Percentiles rank a stretch among this genome's conserved stretches.
Evolutionary conservation across 164 flowering plant genomes (phyloP).

Genomic region (Annona squamosa): DNA sequence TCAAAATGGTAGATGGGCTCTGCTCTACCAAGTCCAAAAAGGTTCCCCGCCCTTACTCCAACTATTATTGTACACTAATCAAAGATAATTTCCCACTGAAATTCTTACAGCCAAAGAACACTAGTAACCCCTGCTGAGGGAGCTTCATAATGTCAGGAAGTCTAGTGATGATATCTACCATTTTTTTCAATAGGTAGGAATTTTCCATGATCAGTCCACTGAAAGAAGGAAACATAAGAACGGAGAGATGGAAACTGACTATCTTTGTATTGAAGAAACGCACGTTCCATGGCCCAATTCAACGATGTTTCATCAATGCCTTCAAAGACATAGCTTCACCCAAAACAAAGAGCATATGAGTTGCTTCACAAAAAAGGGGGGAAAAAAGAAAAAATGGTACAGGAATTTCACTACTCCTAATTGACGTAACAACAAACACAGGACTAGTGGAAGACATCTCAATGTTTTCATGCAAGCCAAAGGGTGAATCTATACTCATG

Average conservation of each 20-base stretch:
- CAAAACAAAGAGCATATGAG: too few species aligned
- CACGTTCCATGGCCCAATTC: constrained; percentile 43
- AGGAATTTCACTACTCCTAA: not conserved
- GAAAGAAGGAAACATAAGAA: not conserved
- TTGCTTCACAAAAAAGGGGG: not conserved
- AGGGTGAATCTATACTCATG: too few species aligned
- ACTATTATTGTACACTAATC: not conserved
- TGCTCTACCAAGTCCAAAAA: too few species aligned
- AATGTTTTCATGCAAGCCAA: too few species aligned
- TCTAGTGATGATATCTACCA: not conserved
- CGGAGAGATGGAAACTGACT: constrained; percentile 29
- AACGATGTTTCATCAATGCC: constrained; percentile 67
- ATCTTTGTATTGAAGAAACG: constrained; percentile 37
- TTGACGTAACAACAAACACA: not conserved
- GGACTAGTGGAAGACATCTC: not conserved
- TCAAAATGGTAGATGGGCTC: too few species aligned
- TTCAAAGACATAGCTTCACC: constrained; percentile 49
- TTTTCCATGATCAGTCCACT: not conserved
- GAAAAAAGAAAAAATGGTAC: not conserved
- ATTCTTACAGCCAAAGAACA: not conserved
- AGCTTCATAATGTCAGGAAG: not conserved
- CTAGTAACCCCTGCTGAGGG: not conserved
- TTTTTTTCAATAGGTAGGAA: not conserved
- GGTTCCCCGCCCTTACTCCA: not conserved
- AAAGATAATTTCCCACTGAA: not conserved